phyloP scores from a whole-genome alignment of 2,329 filamentous ascomycete genomes.

The Penicillium sp. region DNA sequence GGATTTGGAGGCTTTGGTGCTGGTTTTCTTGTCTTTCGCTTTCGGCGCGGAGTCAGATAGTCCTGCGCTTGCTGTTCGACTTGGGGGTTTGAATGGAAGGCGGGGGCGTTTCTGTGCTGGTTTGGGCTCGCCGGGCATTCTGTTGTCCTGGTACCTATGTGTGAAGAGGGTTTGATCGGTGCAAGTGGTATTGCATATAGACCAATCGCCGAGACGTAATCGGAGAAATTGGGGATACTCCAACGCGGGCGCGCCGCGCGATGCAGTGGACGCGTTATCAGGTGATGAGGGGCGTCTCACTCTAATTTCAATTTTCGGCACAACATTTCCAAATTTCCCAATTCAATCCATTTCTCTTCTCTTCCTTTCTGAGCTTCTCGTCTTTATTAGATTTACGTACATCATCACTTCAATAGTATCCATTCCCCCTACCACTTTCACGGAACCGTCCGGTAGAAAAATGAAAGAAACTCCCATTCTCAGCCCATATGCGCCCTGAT shows the following conservation, averaged over 20 bases:
- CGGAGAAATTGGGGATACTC: background rate
- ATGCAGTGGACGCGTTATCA: constrained; percentile 22
- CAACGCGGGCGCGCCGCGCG: constrained; percentile 14
- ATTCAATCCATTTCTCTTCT: background rate
- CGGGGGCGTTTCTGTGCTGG: constrained; percentile 36
- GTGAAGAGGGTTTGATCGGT: background rate
- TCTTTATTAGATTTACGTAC: background rate
- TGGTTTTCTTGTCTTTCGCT: constrained; percentile 19
- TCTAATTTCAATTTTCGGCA: background rate
- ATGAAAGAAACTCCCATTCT: no score
- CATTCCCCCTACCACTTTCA: background rate
- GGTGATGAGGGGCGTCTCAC: constrained; percentile 15
- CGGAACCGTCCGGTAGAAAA: background rate
- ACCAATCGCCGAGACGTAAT: background rate
- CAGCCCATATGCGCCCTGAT: no score
- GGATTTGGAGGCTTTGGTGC: constrained; percentile 9
- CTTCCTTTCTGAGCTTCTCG: background rate
- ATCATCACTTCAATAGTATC: background rate
- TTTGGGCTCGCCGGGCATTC: constrained; percentile 32
- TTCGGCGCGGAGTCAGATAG: constrained; percentile 23
- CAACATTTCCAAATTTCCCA: background rate
- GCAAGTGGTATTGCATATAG: background rate
- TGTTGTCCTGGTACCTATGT: background rate
- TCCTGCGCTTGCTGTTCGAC: constrained; percentile 29
- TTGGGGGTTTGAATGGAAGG: constrained; percentile 47